These are phyloP conservation scores for Teratosphaeria gauchensis DNA, from an alignment of 2,329 filamentous ascomycete genomes.

Conservation along the genomic window DNA sequence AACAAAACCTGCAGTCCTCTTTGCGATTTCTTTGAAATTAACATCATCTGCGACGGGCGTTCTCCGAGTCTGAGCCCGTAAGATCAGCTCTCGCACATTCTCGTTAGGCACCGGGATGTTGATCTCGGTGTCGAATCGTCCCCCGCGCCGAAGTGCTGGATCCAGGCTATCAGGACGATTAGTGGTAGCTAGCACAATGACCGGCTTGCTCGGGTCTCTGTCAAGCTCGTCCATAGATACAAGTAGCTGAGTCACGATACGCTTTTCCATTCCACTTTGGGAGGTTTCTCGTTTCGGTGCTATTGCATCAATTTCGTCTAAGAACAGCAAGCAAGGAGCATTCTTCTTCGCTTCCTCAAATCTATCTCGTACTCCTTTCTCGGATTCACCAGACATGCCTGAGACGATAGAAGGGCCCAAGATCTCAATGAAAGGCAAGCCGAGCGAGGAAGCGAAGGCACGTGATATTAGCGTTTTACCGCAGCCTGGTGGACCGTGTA, in stretches of 20 bases:
- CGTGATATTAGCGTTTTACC: conserved; percentile 79
- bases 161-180: conserved; percentile 82
- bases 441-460: conserved; percentile 65
- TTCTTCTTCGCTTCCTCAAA: conserved; percentile 81
- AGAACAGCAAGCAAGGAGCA: conserved; percentile 82
- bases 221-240: conserved; percentile 76
- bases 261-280: conserved; percentile 80
- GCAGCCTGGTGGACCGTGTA: conserved; percentile 77
- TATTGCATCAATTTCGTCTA: conserved; percentile 87
- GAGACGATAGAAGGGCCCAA: conserved; percentile 72
- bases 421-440: conserved; percentile 71
- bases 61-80: conserved; percentile 61
- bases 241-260: conserved; percentile 73
- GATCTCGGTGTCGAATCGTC: conserved; percentile 72
- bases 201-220: conserved; percentile 57
- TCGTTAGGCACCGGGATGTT: conserved; percentile 83
- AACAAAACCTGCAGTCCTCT: conserved; percentile 83
- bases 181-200: conserved; percentile 85
- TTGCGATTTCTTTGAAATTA: conserved; percentile 64
- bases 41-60: conserved; percentile 58
- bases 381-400: conserved; percentile 81
- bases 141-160: conserved; percentile 62
- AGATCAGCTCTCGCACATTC: conserved; percentile 64
- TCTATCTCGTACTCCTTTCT: conserved; percentile 73
- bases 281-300: conserved; percentile 75